A percentile compares a stretch with the other conserved stretches of the same genome.
Evolutionary conservation across 1,284 basidiomycete genomes (phyloP).

Genomic region (Sparassis latifolia): DNA sequence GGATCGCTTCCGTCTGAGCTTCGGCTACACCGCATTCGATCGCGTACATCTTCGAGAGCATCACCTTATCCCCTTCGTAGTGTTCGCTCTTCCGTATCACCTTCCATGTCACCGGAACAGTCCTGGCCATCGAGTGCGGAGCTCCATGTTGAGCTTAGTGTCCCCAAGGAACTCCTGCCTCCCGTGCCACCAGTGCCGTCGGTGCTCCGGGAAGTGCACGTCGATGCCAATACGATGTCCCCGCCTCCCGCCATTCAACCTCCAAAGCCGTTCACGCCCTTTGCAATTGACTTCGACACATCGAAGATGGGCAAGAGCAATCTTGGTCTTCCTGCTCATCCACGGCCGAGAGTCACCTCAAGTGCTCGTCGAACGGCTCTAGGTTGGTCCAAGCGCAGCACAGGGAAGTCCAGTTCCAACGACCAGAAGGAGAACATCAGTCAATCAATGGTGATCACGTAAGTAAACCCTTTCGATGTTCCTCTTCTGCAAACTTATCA

Average conservation of each 20-base stretch:
- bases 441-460: conserved; percentile 47
- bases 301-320: conserved; percentile 19
- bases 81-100: conserved; percentile 28
- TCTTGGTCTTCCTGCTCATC: conserved; percentile 27
- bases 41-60: conserved; percentile 60
- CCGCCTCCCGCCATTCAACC: conserved; percentile 31
- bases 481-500: conserved; percentile 1
- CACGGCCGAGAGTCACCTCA: conserved; percentile 49
- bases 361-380: conserved; percentile 47
- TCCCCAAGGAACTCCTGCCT: conserved; percentile 10
- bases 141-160: conserved; percentile 10
- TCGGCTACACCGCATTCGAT: conserved; percentile 49
- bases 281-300: conserved; percentile 23
- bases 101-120: conserved; percentile 33
- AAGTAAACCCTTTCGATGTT: conserved; percentile 21
- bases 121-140: conserved; percentile 17
- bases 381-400: conserved; percentile 59
- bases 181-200: conserved; percentile 8
- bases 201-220: conserved; percentile 23
- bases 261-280: conserved; percentile 38
- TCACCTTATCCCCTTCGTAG: conserved; percentile 63
- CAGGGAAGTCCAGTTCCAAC: conserved; percentile 18
- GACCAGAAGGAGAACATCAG: conserved; percentile 45
- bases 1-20: conserved; percentile 65
- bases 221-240: conserved; percentile 23